Conservation (phyloP, 2,329 filamentous ascomycete genomes). For the Penicillium sp. region DNA sequence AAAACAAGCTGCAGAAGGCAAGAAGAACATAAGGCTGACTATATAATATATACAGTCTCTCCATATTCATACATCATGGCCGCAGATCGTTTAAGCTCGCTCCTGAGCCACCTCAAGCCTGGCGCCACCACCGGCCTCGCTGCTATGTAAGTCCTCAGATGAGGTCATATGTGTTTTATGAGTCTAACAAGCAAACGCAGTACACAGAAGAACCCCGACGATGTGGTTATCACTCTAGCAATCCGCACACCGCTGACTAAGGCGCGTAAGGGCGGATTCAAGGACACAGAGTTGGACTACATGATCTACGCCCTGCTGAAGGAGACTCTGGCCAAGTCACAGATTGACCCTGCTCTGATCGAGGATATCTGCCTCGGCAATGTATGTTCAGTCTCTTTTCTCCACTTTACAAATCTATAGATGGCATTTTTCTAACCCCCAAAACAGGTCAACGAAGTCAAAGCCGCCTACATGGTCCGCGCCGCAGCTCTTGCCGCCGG, state of each 20-base stretch:
- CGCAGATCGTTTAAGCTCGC: slow-evolving; percentile 78
- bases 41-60: neutral
- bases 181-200: slow-evolving; percentile 48
- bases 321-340: slow-evolving; percentile 67
- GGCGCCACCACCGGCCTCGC: slow-evolving; percentile 69
- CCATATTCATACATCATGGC: slow-evolving; percentile 57
- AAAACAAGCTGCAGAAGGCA: neutral
- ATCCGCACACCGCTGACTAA: slow-evolving; percentile 86
- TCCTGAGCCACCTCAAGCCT: slow-evolving; percentile 75
- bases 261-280: slow-evolving; percentile 87
- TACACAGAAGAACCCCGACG: slow-evolving; percentile 88
- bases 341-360: slow-evolving; percentile 73
- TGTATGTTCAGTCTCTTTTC: slow-evolving; percentile 50
- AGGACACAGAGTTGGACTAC: slow-evolving; percentile 87
- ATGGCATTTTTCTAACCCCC: neutral
- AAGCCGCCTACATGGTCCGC: slow-evolving; percentile 87
- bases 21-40: neutral
- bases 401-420: neutral
- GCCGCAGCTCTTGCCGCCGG: slow-evolving; percentile 86
- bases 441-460: slow-evolving; percentile 68
- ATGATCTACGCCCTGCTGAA: slow-evolving; percentile 80
- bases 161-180: neutral
- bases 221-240: slow-evolving; percentile 93
- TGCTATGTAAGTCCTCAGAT: slow-evolving; percentile 65
- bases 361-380: slow-evolving; percentile 94